Evolutionary conservation across 805 yeast genomes (phyloP).

Genomic region (Suhomyces emberorum): DNA sequence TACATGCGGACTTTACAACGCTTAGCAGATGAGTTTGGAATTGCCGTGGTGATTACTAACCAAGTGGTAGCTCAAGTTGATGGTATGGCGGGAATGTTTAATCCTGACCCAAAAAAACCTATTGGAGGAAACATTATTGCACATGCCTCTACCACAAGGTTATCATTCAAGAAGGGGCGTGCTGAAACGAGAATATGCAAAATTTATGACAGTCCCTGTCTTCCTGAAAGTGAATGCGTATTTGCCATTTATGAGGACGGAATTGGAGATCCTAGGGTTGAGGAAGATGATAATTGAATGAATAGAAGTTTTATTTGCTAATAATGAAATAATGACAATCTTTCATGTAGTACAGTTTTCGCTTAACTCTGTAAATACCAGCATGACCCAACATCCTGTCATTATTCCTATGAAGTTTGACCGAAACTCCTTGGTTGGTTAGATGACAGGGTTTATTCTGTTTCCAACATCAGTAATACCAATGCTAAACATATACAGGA

Average conservation of each 20-base stretch:
- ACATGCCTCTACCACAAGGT: constrained; percentile 91
- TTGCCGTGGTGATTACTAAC: constrained; percentile 88
- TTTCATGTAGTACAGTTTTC: too few species aligned
- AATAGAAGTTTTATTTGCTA: too few species aligned
- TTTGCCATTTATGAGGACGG: constrained; percentile 97
- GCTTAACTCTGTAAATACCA: too few species aligned
- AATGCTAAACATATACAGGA: too few species aligned
- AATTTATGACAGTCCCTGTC: constrained; percentile 92
- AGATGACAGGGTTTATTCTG: too few species aligned
- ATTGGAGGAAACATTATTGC: constrained; percentile 98
- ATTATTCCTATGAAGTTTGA: too few species aligned
- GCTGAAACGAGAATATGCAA: constrained; percentile 93
- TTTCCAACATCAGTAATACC: too few species aligned
- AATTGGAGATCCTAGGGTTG: constrained; percentile 90
- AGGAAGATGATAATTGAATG: constrained; percentile 42
- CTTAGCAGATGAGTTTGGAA: constrained; percentile 95
- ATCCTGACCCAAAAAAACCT: constrained; percentile 97
- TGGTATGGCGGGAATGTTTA: constrained; percentile 75
- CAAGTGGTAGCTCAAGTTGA: constrained; percentile 99
- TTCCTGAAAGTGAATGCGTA: constrained; percentile 92
- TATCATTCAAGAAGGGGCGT: constrained; percentile 84
- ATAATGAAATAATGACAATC: too few species aligned
- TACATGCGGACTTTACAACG: constrained; percentile 89
- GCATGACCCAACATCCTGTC: too few species aligned
- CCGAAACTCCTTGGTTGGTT: too few species aligned